Percentiles rank a stretch among this genome's conserved stretches.
Conservation (phyloP, 441 rosid genomes). For the Geranium incanum region DNA sequence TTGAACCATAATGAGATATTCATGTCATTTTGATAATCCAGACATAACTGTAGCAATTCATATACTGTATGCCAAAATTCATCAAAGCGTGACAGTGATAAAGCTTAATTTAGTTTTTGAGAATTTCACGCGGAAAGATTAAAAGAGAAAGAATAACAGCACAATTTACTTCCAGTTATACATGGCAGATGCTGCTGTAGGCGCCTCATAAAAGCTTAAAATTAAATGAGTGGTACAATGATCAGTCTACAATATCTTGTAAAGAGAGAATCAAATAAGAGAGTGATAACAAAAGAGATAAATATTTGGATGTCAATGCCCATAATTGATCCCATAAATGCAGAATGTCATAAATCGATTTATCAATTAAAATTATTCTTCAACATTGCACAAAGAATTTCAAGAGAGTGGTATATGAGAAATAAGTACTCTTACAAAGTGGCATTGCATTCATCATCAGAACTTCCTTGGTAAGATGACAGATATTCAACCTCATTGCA, state of each 20-base stretch:
- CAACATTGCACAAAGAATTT: not conserved
- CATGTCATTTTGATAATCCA: not conserved
- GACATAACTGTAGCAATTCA: not conserved
- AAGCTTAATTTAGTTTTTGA: not conserved
- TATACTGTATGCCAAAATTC: not conserved
- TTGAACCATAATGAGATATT: not conserved
- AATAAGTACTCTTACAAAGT: not conserved
- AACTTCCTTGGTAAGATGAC: conserved; percentile 4
- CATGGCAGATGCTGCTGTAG: not conserved
- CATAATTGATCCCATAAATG: not conserved
- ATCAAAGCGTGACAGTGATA: not conserved
- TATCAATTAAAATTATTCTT: not conserved
- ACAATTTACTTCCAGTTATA: not conserved
- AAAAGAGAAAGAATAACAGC: conserved; percentile 2
- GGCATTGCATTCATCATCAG: conserved; percentile 4
- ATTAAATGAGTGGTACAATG: not conserved
- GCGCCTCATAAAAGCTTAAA: not conserved
- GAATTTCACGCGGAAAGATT: not conserved
- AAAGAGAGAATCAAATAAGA: not conserved
- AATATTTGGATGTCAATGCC: not conserved
- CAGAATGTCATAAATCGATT: not conserved
- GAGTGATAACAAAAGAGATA: not conserved
- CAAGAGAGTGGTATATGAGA: not conserved
- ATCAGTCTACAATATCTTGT: not conserved
- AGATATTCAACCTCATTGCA: conserved; percentile 6